phyloP scores from a whole-genome alignment of 345 rosid species.

The Gossypium bickii region DNA sequence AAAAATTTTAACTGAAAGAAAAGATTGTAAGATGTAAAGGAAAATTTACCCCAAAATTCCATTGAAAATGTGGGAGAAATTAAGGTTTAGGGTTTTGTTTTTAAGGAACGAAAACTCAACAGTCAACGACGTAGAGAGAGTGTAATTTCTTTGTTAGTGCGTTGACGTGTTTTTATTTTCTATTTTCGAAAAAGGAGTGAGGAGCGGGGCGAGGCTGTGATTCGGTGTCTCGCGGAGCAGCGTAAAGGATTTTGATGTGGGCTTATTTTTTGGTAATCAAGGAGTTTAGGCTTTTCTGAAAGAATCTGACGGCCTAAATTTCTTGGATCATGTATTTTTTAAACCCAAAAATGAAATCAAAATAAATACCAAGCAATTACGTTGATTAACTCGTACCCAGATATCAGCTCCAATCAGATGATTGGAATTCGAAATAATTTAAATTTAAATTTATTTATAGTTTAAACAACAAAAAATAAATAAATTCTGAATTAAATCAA shows the following conservation, averaged over 20 bases:
- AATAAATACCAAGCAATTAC: too few relatives aligned
- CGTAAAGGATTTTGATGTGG: neutral
- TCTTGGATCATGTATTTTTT: neutral
- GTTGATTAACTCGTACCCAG: too few relatives aligned
- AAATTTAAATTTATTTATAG: too few relatives aligned
- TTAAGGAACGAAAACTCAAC: neutral
- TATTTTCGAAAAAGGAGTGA: neutral
- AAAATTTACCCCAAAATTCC: constrained; percentile 59
- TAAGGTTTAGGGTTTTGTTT: neutral
- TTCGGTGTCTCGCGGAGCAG: neutral
- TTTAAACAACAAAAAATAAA: too few relatives aligned
- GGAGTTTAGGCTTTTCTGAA: neutral
- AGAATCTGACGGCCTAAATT: neutral
- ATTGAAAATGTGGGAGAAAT: constrained; percentile 17
- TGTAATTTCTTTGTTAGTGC: neutral
- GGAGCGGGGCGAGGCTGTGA: neutral
- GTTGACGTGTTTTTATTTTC: neutral
- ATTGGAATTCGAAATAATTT: too few relatives aligned
- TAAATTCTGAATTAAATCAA: too few relatives aligned
- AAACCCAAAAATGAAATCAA: too few relatives aligned
- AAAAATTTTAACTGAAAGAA: neutral
- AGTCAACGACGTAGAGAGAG: neutral
- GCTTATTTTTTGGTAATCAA: neutral
- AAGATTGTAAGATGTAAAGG: neutral
- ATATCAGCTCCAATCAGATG: too few relatives aligned